These are phyloP conservation scores for Suillus discolor DNA, from an alignment of 768 basidiomycete genomes.

Conservation along the genomic window DNA sequence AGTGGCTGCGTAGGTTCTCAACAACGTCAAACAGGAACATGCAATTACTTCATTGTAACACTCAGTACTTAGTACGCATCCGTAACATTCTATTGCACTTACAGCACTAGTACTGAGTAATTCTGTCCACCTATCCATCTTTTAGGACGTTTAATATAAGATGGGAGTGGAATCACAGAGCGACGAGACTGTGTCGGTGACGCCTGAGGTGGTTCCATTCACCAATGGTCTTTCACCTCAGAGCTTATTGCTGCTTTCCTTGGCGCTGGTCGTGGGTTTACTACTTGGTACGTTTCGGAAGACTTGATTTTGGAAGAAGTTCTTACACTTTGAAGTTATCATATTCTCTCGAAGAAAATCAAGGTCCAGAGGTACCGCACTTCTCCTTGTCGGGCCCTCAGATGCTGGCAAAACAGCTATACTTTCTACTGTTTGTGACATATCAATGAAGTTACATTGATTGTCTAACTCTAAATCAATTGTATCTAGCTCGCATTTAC, in stretches of 20 bases:
- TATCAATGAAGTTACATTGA: conserved; percentile 7
- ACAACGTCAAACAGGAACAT: neutral
- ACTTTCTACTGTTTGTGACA: conserved; percentile 59
- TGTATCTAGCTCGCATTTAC: conserved; percentile 60
- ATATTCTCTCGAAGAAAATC: conserved; percentile 46
- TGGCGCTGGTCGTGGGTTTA: conserved; percentile 45
- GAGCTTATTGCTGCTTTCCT: conserved; percentile 43
- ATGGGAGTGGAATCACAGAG: conserved; percentile 19
- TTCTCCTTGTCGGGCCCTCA: conserved; percentile 76
- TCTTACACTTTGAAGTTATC: conserved; percentile 28
- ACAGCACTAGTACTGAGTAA: neutral
- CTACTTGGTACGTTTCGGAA: conserved; percentile 41
- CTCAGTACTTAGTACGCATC: neutral
- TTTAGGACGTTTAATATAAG: neutral
- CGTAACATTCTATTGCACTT: neutral
- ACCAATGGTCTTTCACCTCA: conserved; percentile 40
- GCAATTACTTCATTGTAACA: neutral
- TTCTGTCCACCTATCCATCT: neutral
- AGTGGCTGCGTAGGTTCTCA: conserved; percentile 2
- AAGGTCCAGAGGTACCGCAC: conserved; percentile 51
- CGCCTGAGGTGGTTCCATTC: conserved; percentile 40
- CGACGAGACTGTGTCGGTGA: conserved; percentile 14
- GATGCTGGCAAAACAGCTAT: conserved; percentile 85
- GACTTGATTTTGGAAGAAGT: neutral
- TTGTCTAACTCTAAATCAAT: conserved; percentile 14